These are phyloP conservation scores for Camellia japonica DNA, from an alignment of 148 eudicot genomes.

Conservation along the genomic window DNA sequence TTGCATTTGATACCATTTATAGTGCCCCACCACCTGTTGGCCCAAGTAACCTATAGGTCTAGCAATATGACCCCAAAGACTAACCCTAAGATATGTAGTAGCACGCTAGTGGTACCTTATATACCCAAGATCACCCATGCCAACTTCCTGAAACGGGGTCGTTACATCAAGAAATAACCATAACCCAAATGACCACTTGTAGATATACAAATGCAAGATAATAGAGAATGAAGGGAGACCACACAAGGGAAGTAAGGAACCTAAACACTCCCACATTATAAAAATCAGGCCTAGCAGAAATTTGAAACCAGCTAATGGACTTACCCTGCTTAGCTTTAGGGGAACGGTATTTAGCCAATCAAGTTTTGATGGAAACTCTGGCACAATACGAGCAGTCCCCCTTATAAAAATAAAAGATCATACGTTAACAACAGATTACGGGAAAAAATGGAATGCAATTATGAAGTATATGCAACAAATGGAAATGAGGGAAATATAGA, in stretches of 20 bases:
- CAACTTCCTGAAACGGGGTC: too few relatives aligned
- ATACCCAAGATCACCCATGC: too few relatives aligned
- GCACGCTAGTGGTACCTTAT: too few relatives aligned
- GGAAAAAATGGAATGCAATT: conserved; percentile 8
- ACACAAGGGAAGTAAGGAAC: neutral
- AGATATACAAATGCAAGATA: neutral
- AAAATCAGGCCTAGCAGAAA: neutral
- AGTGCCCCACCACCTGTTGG: too few relatives aligned
- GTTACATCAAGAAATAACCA: neutral
- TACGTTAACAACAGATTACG: conserved; percentile 3
- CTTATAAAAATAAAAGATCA: conserved; percentile 26
- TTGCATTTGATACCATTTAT: too few relatives aligned
- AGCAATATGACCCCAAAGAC: too few relatives aligned
- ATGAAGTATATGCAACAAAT: neutral
- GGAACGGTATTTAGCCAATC: conserved; percentile 96
- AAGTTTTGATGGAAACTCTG: conserved; percentile 90
- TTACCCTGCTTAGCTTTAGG: conserved; percentile 83
- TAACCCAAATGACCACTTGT: neutral
- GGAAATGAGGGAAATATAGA: neutral
- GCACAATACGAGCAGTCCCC: conserved; percentile 61
- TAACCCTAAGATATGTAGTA: too few relatives aligned
- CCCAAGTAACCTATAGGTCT: too few relatives aligned
- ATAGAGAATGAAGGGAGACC: neutral
- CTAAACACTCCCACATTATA: neutral
- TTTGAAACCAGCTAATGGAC: neutral